A percentile compares a stretch with the other conserved stretches of the same genome.
Conservation (phyloP, 345 rosid species). For the Eucalyptus curtisii region DNA sequence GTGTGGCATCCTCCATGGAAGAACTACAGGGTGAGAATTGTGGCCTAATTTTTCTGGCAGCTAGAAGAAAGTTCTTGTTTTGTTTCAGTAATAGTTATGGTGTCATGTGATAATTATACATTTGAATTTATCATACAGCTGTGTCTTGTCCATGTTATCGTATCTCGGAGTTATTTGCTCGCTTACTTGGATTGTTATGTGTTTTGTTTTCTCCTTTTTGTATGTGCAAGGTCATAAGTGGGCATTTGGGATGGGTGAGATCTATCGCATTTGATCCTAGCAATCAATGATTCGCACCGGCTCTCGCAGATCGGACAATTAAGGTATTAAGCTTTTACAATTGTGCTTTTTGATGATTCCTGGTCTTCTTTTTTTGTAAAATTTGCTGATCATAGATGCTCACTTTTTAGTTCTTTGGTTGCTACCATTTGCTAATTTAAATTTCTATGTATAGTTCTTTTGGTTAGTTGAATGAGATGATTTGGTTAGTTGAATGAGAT, state of each 20-base stretch:
- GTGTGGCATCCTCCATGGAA: constrained; percentile 98
- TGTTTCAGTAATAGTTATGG: background rate
- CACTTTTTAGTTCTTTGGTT: background rate
- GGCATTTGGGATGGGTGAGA: constrained; percentile 99
- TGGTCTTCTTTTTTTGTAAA: background rate
- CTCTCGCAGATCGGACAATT: constrained; percentile 91
- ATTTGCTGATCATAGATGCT: background rate
- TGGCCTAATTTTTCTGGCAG: background rate
- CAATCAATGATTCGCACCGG: constrained; percentile 96
- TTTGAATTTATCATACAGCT: background rate
- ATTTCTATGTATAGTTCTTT: too few species aligned
- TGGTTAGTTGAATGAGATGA: too few species aligned
- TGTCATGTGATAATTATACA: background rate
- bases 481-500: too few species aligned
- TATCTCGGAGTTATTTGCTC: background rate
- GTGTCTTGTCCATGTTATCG: background rate
- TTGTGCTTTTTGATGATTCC: background rate
- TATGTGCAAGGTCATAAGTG: constrained; percentile 61
- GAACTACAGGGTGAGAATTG: constrained; percentile 72
- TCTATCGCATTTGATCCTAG: constrained; percentile 95
- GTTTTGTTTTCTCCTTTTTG: background rate
- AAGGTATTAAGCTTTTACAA: constrained; percentile 37
- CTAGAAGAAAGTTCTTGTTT: background rate
- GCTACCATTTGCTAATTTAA: too few species aligned
- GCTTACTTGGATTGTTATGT: background rate